These are phyloP conservation scores for Pseudogymnoascus verrucosus DNA, from an alignment of 2,329 filamentous ascomycete species.

Conservation along the genomic window DNA sequence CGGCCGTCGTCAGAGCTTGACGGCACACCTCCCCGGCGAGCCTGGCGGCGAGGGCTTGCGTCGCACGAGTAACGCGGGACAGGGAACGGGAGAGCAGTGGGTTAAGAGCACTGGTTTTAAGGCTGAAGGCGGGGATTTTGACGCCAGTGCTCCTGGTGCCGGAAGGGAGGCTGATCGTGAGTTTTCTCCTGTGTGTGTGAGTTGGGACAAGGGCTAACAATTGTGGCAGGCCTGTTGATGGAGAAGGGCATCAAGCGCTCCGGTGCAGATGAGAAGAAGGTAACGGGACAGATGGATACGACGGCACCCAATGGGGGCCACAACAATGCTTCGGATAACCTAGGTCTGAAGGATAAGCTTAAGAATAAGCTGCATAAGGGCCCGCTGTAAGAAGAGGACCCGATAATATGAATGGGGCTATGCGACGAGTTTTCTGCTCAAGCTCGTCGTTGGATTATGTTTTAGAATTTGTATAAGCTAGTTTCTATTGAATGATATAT, in stretches of 20 bases:
- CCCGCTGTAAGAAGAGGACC: neutral
- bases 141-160: slow-evolving; percentile 55
- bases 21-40: slow-evolving; percentile 13
- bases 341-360: slow-evolving; percentile 52
- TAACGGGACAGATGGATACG: slow-evolving; percentile 14
- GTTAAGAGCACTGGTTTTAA: slow-evolving; percentile 50
- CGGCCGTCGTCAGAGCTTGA: slow-evolving; percentile 19
- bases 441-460: neutral
- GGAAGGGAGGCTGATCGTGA: slow-evolving; percentile 58
- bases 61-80: slow-evolving; percentile 28
- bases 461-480: neutral
- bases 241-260: slow-evolving; percentile 2
- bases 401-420: neutral
- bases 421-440: neutral
- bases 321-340: slow-evolving; percentile 23
- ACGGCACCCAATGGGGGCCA: slow-evolving; percentile 14
- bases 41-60: slow-evolving; percentile 17
- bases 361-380: slow-evolving; percentile 57
- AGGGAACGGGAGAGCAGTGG: slow-evolving; percentile 48
- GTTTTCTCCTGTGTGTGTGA: slow-evolving; percentile 16
- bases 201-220: slow-evolving; percentile 14
- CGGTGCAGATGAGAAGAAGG: slow-evolving; percentile 15
- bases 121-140: slow-evolving; percentile 61
- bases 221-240: neutral
- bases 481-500: neutral